These are phyloP conservation scores for Xylaria sp. DNA, from an alignment of 2,329 filamentous ascomycete genomes.

Conservation along the genomic window DNA sequence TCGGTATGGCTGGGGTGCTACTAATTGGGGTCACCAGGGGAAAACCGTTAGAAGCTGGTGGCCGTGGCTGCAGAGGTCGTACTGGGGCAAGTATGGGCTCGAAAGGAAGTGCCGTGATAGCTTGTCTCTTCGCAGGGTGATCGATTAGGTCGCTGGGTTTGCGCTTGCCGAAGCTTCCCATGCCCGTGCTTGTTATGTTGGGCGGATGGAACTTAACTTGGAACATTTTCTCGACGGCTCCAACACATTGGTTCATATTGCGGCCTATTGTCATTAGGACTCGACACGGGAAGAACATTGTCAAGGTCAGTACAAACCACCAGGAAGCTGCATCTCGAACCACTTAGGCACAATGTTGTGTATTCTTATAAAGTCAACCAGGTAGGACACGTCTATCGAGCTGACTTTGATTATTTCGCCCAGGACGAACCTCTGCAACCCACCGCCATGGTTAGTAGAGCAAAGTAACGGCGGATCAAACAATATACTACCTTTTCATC, in stretches of 20 bases:
- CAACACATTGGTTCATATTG: constrained; percentile 60
- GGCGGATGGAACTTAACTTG: constrained; percentile 50
- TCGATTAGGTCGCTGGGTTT: constrained; percentile 52
- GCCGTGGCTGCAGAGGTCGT: constrained; percentile 50
- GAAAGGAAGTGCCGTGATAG: constrained; percentile 46
- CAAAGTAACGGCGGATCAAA: constrained; percentile 22
- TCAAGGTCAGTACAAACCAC: constrained; percentile 52
- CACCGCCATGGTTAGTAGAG: constrained; percentile 40
- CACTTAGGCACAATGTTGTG: constrained; percentile 58
- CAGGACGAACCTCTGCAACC: constrained; percentile 65
- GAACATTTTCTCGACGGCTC: constrained; percentile 55
- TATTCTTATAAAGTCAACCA: constrained; percentile 61
- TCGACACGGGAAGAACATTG: constrained; percentile 31
- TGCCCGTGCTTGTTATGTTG: constrained; percentile 42
- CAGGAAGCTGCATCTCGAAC: constrained; percentile 61
- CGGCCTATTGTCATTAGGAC: constrained; percentile 55
- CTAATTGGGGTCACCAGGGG: constrained; percentile 34
- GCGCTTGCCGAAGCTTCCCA: constrained; percentile 50
- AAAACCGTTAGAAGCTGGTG: constrained; percentile 47
- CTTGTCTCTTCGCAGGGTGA: constrained; percentile 51
- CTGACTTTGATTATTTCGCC: constrained; percentile 69
- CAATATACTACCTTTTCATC: constrained; percentile 65
- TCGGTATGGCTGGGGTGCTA: constrained; percentile 42
- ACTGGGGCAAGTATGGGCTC: constrained; percentile 44
- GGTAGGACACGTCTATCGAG: constrained; percentile 58